A percentile compares a stretch with the other conserved stretches of the same genome.
These are phyloP conservation scores for Myxozyma nipponensis DNA, from an alignment of 805 yeast species.

Conservation along the genomic window DNA sequence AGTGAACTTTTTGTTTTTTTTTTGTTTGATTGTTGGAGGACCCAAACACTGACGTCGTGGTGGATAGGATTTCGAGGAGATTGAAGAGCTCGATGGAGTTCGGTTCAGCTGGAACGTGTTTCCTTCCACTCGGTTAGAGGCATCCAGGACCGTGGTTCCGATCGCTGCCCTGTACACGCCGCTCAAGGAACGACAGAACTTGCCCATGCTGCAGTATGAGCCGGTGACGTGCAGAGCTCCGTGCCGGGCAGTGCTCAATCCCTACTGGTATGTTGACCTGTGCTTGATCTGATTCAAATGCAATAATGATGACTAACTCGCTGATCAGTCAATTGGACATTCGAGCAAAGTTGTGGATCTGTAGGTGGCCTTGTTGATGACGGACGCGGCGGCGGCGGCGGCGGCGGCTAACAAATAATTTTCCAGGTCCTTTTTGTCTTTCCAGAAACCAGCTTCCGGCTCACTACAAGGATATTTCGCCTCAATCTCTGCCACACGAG, in stretches of 20 bases:
- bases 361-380: conserved; percentile 36
- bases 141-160: conserved; percentile 88
- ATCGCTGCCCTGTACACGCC: conserved; percentile 96
- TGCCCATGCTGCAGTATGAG: conserved; percentile 77
- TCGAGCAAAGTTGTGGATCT: conserved; percentile 73
- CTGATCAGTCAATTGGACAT: conserved; percentile 64
- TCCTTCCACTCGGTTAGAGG: conserved; percentile 85
- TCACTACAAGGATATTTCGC: conserved; percentile 72
- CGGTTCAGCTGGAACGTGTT: conserved; percentile 81
- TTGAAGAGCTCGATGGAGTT: conserved; percentile 60
- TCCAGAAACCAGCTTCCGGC: conserved; percentile 76
- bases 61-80: conserved; percentile 51
- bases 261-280: conserved; percentile 51
- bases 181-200: conserved; percentile 67
- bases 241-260: conserved; percentile 84
- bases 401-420: too few relatives aligned
- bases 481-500: conserved; percentile 78
- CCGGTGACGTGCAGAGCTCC: conserved; percentile 76
- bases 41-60: background rate
- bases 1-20: too few relatives aligned
- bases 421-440: conserved; percentile 59
- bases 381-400: background rate
- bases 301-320: background rate
- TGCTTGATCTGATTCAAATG: background rate
- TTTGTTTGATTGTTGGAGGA: too few relatives aligned